Base-by-base conservation (phyloP, 257 asterid genomes). In the Rehmannia glutinosa region DNA sequence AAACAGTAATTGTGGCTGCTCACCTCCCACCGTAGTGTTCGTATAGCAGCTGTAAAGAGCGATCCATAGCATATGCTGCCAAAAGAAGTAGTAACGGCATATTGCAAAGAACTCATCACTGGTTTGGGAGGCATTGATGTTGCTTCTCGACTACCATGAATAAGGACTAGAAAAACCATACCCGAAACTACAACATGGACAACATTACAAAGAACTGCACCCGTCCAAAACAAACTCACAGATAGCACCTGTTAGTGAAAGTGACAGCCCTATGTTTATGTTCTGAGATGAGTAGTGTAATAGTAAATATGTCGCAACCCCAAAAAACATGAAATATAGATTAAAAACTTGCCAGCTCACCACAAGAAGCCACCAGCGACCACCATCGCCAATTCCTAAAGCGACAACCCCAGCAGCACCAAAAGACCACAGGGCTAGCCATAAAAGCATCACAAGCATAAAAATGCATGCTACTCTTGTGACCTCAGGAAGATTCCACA, bases 41-140 rank as follows among this genome's bases (percentile, higher is more conserved):
- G 83, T 52, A 93, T 91, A 66, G 96, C 96, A 70, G 96, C 99
- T 46, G 99, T 93, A 85, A 93, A 93, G 59, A 93, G 96, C 21
- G 99, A 93, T 59, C 99, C 99, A 68, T 93, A 93, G 78, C 99
- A 93, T 68, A 93, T 93, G 84, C 99, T 93, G 49, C 99, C 99
- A 72, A 93, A 88, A 27, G 99, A 93, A 67, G 96, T 86, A 28
- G 99, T 90, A 46, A 93, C 62, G 46, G 99, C 95, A 75, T 81
- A 83, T 42, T 79, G 78, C 80, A 90, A 70, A 25, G 96, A 88
- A 27, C 78, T 88, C 78, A 69, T 51, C 72, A 93, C 77, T 53
- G 90, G 88, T 74, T 82, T 87, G 49, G 96, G 82, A 81, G 99
- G 99, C 97, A 88, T 93, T 15, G 96, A 79, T 24, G 73, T 77